Base-by-base conservation (phyloP, 768 basidiomycete species). In the Lactifluus subvellereus region DNA sequence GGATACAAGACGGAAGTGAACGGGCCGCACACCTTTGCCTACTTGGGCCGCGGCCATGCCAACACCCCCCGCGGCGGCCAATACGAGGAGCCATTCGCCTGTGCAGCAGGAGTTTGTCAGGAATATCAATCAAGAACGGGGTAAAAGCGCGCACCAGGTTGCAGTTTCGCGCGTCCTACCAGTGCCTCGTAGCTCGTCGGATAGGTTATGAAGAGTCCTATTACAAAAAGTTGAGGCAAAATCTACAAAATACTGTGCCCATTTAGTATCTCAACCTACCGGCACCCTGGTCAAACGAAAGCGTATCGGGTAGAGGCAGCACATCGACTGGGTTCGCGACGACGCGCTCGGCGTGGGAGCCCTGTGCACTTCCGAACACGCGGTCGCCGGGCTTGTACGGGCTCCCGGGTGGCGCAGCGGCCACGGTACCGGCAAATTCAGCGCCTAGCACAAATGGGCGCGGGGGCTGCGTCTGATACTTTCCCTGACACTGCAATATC, bases 61-160 rank as follows among this genome's bases (percentile, higher is more conserved):
- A 5, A 98, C 94, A 13, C 94, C 96, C 3, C 96, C 96, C 1
- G 95, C 96, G n/a, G 91, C 91, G 7, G 94, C 96, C 54, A 93
- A 92, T 4, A 98, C 87, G 3, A 99, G 84, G 3, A 97, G 84
- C 84, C 88, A 94, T 76, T 98, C 96, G 22, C 89, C 90, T 89
- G 54, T 8, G 38, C n/a, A 13, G 48, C 18, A 59, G 33, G 8
- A 42, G 18, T 10, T n/a, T 16, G 14, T 32, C 8, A 32, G 18
- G n/a, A 20, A 9, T 2, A 20, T 18, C 10, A n/a, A 0, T 14
- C 9, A 6, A 33, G 6, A 8, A 54, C 6, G 0, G 0, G 1
- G 35, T 30, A 13, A 7, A 6, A 27, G 27, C 27, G 37, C 78
- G 53, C 42, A 86, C 91, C 94, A 57, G 84, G 75, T 71, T 94